Evolutionary conservation across 2,329 filamentous ascomycete genomes (phyloP), one percentile per base, ranked within the genome.

Genomic region (Hypoxylon sp.): DNA sequence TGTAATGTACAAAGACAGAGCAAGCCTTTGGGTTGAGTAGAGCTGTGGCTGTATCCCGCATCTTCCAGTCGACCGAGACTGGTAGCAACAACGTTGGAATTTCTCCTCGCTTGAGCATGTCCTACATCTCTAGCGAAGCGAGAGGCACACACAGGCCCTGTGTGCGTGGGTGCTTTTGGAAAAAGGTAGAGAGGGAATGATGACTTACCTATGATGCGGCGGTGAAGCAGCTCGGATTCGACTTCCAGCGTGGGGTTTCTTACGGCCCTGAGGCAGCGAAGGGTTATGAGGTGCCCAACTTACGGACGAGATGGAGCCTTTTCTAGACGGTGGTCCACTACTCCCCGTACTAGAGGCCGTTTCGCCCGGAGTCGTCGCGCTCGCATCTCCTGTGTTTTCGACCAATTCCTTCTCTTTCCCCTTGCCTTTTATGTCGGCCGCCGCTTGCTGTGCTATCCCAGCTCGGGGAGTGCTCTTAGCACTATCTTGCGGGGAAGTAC

Each of bases 201-300:
- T 24, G 30, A 74, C 80, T 78, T 77, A 86, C 84, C 81, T 83
- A 59, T 74, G 69, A 63, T 83, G 81, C 30, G 81, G 79, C 22
- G 84, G 84, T 24, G 84, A 86, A 37, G 78, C 81, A 22, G 75
- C 79, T 56, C 81, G 74, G 48, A 81, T 80, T 22, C 81, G 78
- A 52, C 67, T 73, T 32, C 77, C 79, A 52, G 78, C 76, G 47
- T 82, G 81, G 56, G 77, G 78, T 61, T 82, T 80, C 61, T 82
- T 81, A 3, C 72, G 67, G 24, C 83, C 83, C 63, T 85, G 83
- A 3, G 83, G 82, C 17, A 85, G 74, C 19, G 76, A 75, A 3
- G 80, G 80, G 64, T 84, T 79, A 0, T 71, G 73, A 26, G 75
- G 72, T 3, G 78, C 79, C 68, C 85, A 85, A 7, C 78, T 78